phyloP scores from a whole-genome alignment of 371 early-diverging fungal species.

The Mortierella sp. region DNA sequence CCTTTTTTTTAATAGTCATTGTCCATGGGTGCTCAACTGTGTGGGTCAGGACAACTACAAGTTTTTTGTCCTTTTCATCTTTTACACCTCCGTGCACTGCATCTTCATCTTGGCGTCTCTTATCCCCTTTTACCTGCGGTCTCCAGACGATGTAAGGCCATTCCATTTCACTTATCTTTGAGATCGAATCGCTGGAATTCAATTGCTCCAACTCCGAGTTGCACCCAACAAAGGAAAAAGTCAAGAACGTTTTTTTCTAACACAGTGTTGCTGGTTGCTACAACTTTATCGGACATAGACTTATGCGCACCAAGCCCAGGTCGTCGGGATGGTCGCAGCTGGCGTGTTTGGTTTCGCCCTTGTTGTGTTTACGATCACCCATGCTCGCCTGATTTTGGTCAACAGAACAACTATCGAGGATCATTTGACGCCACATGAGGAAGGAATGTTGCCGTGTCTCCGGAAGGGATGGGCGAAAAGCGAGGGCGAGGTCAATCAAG shows the following conservation, averaged over 20 bases:
- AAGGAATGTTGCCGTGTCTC: constrained; percentile 61
- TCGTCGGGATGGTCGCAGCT: constrained; percentile 60
- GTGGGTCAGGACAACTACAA: constrained; percentile 76
- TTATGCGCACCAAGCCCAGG: constrained; percentile 32
- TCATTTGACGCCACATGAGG: constrained; percentile 60
- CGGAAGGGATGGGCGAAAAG: constrained; percentile 60
- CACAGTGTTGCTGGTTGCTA: constrained; percentile 18
- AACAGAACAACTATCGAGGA: constrained; percentile 73
- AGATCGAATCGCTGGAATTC: neutral
- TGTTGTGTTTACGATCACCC: constrained; percentile 53
- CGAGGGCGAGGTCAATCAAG: constrained; percentile 64
- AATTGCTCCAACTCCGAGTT: neutral
- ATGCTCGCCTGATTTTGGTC: constrained; percentile 63
- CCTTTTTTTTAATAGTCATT: constrained; percentile 61
- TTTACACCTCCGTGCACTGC: constrained; percentile 66
- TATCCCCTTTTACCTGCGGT: constrained; percentile 57
- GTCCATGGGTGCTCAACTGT: constrained; percentile 75
- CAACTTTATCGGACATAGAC: constrained; percentile 51
- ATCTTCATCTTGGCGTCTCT: constrained; percentile 61
- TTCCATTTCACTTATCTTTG: too few species aligned
- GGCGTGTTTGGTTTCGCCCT: constrained; percentile 62
- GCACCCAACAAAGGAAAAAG: neutral
- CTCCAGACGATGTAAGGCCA: constrained; percentile 57
- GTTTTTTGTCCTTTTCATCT: constrained; percentile 69
- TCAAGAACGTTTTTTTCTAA: neutral